Conservation (phyloP, 108 stramenopile species). For the Nannochloropsis gaditana region DNA sequence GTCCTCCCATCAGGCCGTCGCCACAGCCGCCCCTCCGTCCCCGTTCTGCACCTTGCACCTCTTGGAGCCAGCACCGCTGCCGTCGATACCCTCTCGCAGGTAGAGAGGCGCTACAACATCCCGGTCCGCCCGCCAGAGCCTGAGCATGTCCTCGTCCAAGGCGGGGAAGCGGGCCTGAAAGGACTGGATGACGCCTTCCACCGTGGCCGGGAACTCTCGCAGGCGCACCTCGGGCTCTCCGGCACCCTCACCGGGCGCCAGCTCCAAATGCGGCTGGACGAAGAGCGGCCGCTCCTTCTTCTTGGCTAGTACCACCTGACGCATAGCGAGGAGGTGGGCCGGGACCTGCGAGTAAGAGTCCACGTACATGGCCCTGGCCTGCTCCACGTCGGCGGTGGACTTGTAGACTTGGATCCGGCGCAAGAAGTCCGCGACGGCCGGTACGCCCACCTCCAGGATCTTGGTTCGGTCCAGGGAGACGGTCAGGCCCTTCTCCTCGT, state of each 20-base stretch:
- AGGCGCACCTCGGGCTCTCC: background rate
- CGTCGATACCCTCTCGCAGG: background rate
- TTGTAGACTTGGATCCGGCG: conserved; percentile 6
- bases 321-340: background rate
- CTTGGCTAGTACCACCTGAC: conserved; percentile 11
- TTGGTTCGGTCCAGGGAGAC: conserved; percentile 21
- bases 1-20: conserved; percentile 1
- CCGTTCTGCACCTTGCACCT: background rate
- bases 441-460: conserved; percentile 1
- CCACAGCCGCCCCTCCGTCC: background rate
- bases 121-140: background rate
- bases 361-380: background rate
- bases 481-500: background rate
- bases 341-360: background rate
- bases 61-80: background rate
- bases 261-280: conserved; percentile 20
- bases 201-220: background rate
- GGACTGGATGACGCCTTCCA: conserved; percentile 19
- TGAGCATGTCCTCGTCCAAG: conserved; percentile 2
- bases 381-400: conserved; percentile 10
- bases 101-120: background rate
- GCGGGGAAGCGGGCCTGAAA: conserved; percentile 12
- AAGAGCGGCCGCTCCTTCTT: conserved; percentile 14
- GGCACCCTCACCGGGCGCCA: background rate
- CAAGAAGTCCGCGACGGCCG: conserved; percentile 10